Conservation (phyloP, 148 eudicot genomes). For the Cornus florida region DNA sequence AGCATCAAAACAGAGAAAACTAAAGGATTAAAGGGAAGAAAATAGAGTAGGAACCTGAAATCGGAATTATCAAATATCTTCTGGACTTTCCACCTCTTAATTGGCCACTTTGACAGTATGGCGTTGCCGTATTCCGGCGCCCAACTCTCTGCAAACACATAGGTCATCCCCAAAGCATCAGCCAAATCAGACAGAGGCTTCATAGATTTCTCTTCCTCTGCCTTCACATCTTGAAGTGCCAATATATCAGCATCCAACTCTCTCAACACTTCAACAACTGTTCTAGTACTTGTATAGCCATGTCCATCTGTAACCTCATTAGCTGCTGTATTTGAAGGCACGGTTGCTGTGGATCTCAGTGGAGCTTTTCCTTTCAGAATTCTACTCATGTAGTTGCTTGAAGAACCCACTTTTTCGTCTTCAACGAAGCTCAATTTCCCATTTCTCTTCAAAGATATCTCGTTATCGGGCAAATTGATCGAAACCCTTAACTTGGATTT, state of each 20-base stretch:
- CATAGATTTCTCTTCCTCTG: conserved; percentile 87
- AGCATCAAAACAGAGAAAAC: not conserved
- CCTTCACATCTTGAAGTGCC: conserved; percentile 89
- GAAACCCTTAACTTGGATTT: conserved; percentile 62
- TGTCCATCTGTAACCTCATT: not conserved
- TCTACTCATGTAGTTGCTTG: conserved; percentile 14
- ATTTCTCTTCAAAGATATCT: conserved; percentile 51
- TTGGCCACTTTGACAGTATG: conserved; percentile 89
- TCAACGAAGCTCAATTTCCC: conserved; percentile 28
- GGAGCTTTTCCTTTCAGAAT: conserved; percentile 36
- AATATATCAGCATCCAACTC: conserved; percentile 83
- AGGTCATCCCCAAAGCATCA: conserved; percentile 74
- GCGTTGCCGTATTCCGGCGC: conserved; percentile 98
- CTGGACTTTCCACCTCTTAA: conserved; percentile 66
- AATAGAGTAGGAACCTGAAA: conserved; percentile 60
- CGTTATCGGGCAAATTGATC: conserved; percentile 68
- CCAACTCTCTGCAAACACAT: conserved; percentile 97
- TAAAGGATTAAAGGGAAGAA: not conserved
- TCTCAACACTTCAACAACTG: conserved; percentile 70
- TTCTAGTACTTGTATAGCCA: conserved; percentile 27
- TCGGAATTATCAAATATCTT: conserved; percentile 81
- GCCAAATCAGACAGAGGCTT: conserved; percentile 84
- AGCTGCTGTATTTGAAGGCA: conserved; percentile 3
- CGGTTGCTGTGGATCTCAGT: conserved; percentile 34
- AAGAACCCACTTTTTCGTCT: conserved; percentile 20